A percentile compares a stretch with the other conserved stretches of the same genome.
These are phyloP conservation scores for Iris macrosiphon DNA, from an alignment of 106 monocot species.

Conservation along the genomic window DNA sequence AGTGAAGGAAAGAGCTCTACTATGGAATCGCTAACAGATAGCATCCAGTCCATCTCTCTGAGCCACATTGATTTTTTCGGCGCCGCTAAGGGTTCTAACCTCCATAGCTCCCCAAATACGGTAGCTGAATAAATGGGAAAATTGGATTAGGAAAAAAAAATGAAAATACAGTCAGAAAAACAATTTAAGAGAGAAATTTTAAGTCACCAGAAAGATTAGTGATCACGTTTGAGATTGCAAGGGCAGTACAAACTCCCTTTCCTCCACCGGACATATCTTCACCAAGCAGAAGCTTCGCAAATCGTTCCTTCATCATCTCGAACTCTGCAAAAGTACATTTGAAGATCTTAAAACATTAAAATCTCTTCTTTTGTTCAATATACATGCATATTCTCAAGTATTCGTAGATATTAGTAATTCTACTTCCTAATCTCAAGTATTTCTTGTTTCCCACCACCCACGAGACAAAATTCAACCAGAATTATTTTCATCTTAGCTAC, in stretches of 20 bases:
- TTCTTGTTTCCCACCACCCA: neutral
- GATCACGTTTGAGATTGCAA: conserved; percentile 77
- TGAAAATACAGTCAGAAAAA: no score
- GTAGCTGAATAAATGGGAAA: conserved; percentile 51
- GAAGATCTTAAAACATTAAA: neutral
- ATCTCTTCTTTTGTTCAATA: neutral
- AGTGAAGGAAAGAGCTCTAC: conserved; percentile 84
- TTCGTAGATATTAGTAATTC: no score
- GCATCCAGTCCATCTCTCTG: conserved; percentile 91
- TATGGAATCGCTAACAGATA: conserved; percentile 80
- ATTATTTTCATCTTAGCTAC: neutral
- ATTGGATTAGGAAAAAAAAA: no score
- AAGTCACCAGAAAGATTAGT: conserved; percentile 74
- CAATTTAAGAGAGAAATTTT: no score
- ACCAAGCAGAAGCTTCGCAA: conserved; percentile 74
- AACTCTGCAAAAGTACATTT: no score
- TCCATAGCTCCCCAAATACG: conserved; percentile 90
- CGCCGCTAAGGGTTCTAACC: conserved; percentile 71
- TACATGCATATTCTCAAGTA: neutral
- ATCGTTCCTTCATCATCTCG: conserved; percentile 65
- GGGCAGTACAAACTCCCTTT: conserved; percentile 68
- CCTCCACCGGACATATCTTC: conserved; percentile 87
- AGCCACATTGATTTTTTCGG: conserved; percentile 92
- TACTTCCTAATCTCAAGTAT: no score
- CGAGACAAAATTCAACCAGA: neutral